A percentile compares a stretch with the other conserved stretches of the same genome.
Conservation (phyloP, 129 eudicot genomes). For the Pulicaria dysenterica region DNA sequence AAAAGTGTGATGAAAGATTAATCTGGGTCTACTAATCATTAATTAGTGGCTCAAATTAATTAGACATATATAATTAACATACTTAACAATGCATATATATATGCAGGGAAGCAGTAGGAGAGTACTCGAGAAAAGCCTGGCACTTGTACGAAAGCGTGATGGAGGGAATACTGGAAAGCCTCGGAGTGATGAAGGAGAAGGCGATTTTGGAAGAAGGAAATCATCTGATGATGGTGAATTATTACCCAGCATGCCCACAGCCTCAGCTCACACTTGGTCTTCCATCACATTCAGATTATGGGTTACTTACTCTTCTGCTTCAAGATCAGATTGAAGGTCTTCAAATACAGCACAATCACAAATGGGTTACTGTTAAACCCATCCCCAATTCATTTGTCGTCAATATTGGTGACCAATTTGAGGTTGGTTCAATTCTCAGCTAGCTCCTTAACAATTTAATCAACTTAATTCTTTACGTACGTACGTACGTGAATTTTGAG, state of each 20-base stretch:
- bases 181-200: slow-evolving; percentile 30
- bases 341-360: slow-evolving; percentile 47
- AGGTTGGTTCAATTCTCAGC: slow-evolving; percentile 36
- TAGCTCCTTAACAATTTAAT: not conserved
- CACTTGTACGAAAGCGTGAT: slow-evolving; percentile 42
- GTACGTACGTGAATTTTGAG: no score
- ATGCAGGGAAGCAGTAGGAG: slow-evolving; percentile 43
- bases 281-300: slow-evolving; percentile 76
- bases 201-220: slow-evolving; percentile 42
- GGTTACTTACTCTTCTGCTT: slow-evolving; percentile 64
- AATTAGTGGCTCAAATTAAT: no score
- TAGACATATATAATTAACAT: no score
- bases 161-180: slow-evolving; percentile 54
- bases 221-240: slow-evolving; percentile 55
- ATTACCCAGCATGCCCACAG: slow-evolving; percentile 67
- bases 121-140: slow-evolving; percentile 44
- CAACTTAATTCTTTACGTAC: not conserved
- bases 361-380: slow-evolving; percentile 73
- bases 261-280: slow-evolving; percentile 69
- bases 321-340: slow-evolving; percentile 70
- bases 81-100: no score
- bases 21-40: no score
- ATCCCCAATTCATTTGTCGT: slow-evolving; percentile 64
- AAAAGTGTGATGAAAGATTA: no score
- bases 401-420: slow-evolving; percentile 71